phyloP scores from a whole-genome alignment of 2,329 filamentous ascomycete species.

The Clathrospora elynae region DNA sequence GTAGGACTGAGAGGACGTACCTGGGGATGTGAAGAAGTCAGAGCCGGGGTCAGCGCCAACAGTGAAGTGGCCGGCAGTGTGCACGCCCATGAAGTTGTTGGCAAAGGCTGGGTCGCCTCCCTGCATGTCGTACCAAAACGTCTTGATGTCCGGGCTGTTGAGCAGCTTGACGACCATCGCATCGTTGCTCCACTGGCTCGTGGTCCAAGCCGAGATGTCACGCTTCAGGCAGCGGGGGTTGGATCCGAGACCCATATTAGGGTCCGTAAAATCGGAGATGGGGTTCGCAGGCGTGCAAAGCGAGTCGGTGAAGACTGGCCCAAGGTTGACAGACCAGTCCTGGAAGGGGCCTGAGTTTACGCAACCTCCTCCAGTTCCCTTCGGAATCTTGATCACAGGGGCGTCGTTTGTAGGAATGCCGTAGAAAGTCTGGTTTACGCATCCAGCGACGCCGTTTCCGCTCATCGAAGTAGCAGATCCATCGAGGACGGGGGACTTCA shows the following conservation, averaged over 20 bases:
- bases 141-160: constrained; percentile 39
- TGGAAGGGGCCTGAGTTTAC: constrained; percentile 58
- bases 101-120: constrained; percentile 36
- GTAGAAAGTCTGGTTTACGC: constrained; percentile 31
- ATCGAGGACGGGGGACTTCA: constrained; percentile 59
- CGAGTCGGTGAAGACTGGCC: constrained; percentile 53
- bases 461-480: constrained; percentile 55
- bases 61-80: constrained; percentile 54
- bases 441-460: constrained; percentile 52
- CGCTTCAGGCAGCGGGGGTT: constrained; percentile 48
- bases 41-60: constrained; percentile 52
- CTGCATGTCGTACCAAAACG: constrained; percentile 50
- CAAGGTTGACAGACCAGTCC: constrained; percentile 52
- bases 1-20: not conserved
- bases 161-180: constrained; percentile 32
- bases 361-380: constrained; percentile 61
- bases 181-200: constrained; percentile 37
- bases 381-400: constrained; percentile 48
- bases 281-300: constrained; percentile 32
- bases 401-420: constrained; percentile 29
- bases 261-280: constrained; percentile 37
- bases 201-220: constrained; percentile 40
- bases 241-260: constrained; percentile 26
- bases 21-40: constrained; percentile 53
- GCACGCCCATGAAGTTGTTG: constrained; percentile 45